Percentiles rank a stretch among this genome's conserved stretches.
These are phyloP conservation scores for Clonostachys rosea DNA, from an alignment of 2,329 filamentous ascomycete species.

Conservation along the genomic window DNA sequence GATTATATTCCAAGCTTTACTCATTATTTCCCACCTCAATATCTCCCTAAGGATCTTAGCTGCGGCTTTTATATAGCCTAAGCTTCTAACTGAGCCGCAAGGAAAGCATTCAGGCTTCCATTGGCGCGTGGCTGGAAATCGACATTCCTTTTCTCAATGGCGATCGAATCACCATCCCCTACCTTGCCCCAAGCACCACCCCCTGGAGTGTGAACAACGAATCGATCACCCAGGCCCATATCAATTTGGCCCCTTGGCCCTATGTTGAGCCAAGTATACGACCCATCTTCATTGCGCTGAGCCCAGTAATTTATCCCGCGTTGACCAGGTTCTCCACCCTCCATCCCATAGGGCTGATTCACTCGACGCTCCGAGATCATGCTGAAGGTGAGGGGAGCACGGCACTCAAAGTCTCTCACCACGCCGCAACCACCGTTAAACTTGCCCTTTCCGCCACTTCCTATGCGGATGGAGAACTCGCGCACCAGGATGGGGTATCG, in stretches of 20 bases:
- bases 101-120: background rate
- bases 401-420: slow-evolving; percentile 71
- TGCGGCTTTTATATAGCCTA: background rate
- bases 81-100: background rate
- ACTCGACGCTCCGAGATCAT: slow-evolving; percentile 72
- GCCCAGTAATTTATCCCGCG: background rate
- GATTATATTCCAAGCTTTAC: too few relatives aligned
- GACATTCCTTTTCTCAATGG: background rate
- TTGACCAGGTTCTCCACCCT: background rate
- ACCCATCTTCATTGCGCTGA: background rate
- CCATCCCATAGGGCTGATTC: slow-evolving; percentile 29
- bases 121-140: background rate
- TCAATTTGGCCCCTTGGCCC: background rate
- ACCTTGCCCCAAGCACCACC: background rate
- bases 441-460: slow-evolving; percentile 51
- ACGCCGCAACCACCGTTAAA: slow-evolving; percentile 68
- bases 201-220: background rate
- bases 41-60: too few relatives aligned
- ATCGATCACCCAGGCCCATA: background rate
- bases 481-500: slow-evolving; percentile 31
- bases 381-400: slow-evolving; percentile 63
- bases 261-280: background rate
- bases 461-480: slow-evolving; percentile 58
- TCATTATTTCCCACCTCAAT: too few relatives aligned
- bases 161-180: background rate